These are phyloP conservation scores for Tagetes patula DNA, from an alignment of 129 eudicot species.

Conservation along the genomic window DNA sequence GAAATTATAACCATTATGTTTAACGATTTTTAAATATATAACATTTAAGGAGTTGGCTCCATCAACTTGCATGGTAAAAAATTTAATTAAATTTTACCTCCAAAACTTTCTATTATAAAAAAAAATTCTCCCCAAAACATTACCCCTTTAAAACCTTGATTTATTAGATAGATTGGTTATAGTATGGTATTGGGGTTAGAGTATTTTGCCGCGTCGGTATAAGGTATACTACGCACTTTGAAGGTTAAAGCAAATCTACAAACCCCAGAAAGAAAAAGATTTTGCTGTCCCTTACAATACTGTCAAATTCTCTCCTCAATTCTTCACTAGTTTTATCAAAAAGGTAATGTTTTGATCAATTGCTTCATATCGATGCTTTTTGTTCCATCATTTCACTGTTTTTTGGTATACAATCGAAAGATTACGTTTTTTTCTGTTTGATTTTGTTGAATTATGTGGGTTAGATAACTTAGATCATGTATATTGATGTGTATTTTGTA, in stretches of 20 bases:
- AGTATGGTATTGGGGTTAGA: not conserved
- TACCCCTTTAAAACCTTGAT: no score
- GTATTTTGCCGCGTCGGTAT: constrained; percentile 39
- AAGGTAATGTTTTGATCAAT: constrained; percentile 23
- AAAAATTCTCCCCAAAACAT: no score
- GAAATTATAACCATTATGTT: no score
- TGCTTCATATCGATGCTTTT: not conserved
- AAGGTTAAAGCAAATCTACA: constrained; percentile 32
- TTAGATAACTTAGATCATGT: not conserved
- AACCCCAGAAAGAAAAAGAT: not conserved
- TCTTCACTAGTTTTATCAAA: not conserved
- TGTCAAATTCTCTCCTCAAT: constrained; percentile 16
- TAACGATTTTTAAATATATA: no score
- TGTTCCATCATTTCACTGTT: constrained; percentile 1
- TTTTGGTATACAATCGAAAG: not conserved
- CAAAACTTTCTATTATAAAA: no score
- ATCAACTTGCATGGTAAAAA: no score
- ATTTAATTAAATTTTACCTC: no score
- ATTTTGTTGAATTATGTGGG: not conserved
- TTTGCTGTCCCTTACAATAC: constrained; percentile 19
- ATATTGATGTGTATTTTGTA: not conserved
- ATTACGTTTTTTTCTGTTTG: not conserved
- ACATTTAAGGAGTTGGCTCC: no score
- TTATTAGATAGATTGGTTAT: no score
- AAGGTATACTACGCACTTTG: constrained; percentile 22